Base-by-base conservation (phyloP, 352 stramenopile species). In the Plasmopara muralis region DNA sequence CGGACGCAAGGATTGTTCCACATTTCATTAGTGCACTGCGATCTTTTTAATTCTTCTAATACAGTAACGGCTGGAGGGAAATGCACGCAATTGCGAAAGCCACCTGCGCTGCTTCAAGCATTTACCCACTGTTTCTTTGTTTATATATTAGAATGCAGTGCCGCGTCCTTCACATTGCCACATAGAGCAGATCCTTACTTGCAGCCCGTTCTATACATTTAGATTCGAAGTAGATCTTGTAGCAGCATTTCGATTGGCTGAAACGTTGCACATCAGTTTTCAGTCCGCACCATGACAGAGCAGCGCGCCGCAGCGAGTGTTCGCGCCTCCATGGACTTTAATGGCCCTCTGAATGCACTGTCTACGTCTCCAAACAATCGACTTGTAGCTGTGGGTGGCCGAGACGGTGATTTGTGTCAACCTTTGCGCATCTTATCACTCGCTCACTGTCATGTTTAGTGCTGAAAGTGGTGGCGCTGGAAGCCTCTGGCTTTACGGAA, bases 311-410 rank as follows among this genome's bases (percentile, higher is more conserved):
- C 54, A 31, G 62, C 62, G 38, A 87, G 79, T 58, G 82, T 92
- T 60, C 77, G 82, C 50, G 80, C 81, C 28, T 90, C 81, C 34
- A 87, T 92, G 65, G 84, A 94, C 67, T 94, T 94, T 53, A 90
- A 70, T 53, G 81, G 84, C 2, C 84, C 81, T 13, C 69, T 94
- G 14, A 94, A 92, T 54, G 82, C 84, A 58, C 65, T 94, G 13
- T 86, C 81, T 9, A 87, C 76, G 50, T 94, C 84, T 34, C 82
- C 80, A 13, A 92, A 83, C 64, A 89, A 89, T 53, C 73, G 74
- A 43, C 53, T 93, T 14, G 77, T 94, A 41, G 84, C 84, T 10
- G 84, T 94, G 14, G 84, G 84, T n/a, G 84, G 84, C 6, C 70
- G 84, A 57, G 84, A 94, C 46, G 82, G 82, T 92, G 43, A 31